These are phyloP conservation scores for Myriangium duriaei DNA, from an alignment of 2,329 filamentous ascomycete species.

Conservation along the genomic window DNA sequence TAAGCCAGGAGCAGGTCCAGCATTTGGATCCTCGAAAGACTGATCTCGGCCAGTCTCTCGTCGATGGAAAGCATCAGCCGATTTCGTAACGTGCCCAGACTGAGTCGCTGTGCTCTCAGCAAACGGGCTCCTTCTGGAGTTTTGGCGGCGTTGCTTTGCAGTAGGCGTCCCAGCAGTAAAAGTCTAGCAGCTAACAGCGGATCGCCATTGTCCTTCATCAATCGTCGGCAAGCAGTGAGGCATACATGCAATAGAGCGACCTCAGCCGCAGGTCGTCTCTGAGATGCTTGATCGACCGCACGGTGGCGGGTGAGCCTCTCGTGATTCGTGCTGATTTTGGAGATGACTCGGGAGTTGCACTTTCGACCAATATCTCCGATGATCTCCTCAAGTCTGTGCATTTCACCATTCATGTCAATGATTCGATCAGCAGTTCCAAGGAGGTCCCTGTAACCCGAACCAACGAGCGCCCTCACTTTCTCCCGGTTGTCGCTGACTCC, in stretches of 20 bases:
- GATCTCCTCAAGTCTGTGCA: conserved; percentile 58
- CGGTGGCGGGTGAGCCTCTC: conserved; percentile 16
- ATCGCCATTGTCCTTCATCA: conserved; percentile 40
- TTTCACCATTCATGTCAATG: conserved; percentile 72
- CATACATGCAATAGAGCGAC: conserved; percentile 42
- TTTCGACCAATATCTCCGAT: conserved; percentile 60
- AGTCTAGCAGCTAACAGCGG: conserved; percentile 47
- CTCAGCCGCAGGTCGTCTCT: conserved; percentile 38
- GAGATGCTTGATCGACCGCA: conserved; percentile 5
- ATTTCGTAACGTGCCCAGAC: conserved; percentile 47
- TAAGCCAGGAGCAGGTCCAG: conserved; percentile 69
- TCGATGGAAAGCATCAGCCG: conserved; percentile 56
- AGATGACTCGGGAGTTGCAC: conserved; percentile 62
- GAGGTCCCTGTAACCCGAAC: conserved; percentile 69
- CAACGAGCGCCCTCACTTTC: conserved; percentile 53
- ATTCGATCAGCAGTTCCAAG: conserved; percentile 91
- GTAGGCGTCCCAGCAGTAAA: conserved; percentile 60
- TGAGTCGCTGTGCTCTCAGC: conserved; percentile 52
- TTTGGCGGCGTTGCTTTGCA: conserved; percentile 60
- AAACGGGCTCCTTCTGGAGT: conserved; percentile 34
- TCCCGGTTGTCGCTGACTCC: conserved; percentile 52
- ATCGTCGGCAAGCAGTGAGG: conserved; percentile 38
- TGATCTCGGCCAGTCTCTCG: conserved; percentile 29
- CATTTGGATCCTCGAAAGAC: conserved; percentile 35
- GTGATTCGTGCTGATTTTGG: conserved; percentile 42